Percentiles rank a stretch among this genome's conserved stretches.
These are phyloP conservation scores for Nidula niveotomentosa DNA, from an alignment of 1,284 basidiomycete genomes.

Conservation along the genomic window DNA sequence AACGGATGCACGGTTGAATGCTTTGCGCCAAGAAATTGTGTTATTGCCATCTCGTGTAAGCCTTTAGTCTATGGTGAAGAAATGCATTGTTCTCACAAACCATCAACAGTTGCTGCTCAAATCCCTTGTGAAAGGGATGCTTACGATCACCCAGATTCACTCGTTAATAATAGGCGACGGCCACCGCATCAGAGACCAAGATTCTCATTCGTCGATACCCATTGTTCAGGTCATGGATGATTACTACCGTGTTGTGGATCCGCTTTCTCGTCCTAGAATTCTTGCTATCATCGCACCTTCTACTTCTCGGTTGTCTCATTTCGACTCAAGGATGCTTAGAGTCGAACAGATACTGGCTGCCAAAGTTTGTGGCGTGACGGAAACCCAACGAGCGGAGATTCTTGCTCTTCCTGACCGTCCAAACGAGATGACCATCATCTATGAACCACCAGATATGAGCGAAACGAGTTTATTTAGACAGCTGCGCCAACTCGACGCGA, in stretches of 20 bases:
- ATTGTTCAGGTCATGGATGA: slow-evolving; percentile 43
- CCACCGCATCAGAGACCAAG: slow-evolving; percentile 23
- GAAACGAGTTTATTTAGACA: slow-evolving; percentile 30
- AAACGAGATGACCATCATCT: slow-evolving; percentile 45
- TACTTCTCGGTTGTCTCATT: slow-evolving; percentile 22
- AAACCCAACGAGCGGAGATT: slow-evolving; percentile 25
- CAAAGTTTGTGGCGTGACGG: slow-evolving; percentile 30
- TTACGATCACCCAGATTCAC: slow-evolving; percentile 36
- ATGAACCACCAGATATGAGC: slow-evolving; percentile 21
- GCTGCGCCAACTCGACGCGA: slow-evolving; percentile 34
- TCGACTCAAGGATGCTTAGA: slow-evolving; percentile 32
- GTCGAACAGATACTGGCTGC: slow-evolving; percentile 39
- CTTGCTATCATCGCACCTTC: slow-evolving; percentile 37
- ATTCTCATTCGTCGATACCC: slow-evolving; percentile 27
- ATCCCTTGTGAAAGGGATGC: slow-evolving; percentile 28
- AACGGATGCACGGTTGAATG: too few species aligned
- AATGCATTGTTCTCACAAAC: too few species aligned
- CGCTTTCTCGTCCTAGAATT: slow-evolving; percentile 36
- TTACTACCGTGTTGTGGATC: slow-evolving; percentile 37
- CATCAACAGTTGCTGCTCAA: slow-evolving; percentile 20
- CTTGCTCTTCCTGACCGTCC: slow-evolving; percentile 28
- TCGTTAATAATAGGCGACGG: slow-evolving; percentile 40
- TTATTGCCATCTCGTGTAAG: too few species aligned
- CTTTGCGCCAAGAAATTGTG: too few species aligned
- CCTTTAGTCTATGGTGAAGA: too few species aligned